phyloP scores from a whole-genome alignment of 148 eudicot genomes.

The Nepenthes gracilis region DNA sequence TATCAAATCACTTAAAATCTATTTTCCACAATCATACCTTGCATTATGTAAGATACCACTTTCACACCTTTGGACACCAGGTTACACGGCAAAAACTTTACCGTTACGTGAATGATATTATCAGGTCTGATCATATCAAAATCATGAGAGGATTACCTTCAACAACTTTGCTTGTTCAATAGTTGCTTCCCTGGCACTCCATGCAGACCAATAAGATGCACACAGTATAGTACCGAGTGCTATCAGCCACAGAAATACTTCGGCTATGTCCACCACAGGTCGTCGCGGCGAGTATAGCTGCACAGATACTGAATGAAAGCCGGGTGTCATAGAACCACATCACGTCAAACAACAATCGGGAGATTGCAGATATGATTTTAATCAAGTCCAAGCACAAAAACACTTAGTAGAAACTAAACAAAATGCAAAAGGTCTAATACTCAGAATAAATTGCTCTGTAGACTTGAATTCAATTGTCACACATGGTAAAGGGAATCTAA shows the following conservation, averaged over 20 bases:
- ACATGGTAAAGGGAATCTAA: slow-evolving; percentile 3
- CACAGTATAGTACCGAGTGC: slow-evolving; percentile 80
- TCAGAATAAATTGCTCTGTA: no score
- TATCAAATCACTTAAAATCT: no score
- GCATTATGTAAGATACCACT: no score
- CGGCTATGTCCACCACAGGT: slow-evolving; percentile 72
- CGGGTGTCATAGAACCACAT: neutral
- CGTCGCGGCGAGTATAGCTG: slow-evolving; percentile 72
- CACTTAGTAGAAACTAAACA: neutral
- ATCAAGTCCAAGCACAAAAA: neutral
- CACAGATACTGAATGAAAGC: slow-evolving; percentile 44
- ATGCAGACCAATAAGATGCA: slow-evolving; percentile 89
- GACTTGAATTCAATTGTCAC: no score
- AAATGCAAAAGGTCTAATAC: neutral
- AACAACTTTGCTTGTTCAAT: slow-evolving; percentile 63
- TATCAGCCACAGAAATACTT: slow-evolving; percentile 76
- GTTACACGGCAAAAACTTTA: no score
- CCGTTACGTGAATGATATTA: no score
- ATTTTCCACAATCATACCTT: no score
- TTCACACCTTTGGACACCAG: no score
- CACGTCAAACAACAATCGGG: neutral
- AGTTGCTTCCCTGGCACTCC: slow-evolving; percentile 77
- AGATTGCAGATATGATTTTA: neutral
- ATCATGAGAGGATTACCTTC: slow-evolving; percentile 25
- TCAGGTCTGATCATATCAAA: no score